A percentile compares a stretch with the other conserved stretches of the same genome.
These are phyloP conservation scores for Termitomyces sp. DNA, from an alignment of 768 basidiomycete species.

Conservation along the genomic window DNA sequence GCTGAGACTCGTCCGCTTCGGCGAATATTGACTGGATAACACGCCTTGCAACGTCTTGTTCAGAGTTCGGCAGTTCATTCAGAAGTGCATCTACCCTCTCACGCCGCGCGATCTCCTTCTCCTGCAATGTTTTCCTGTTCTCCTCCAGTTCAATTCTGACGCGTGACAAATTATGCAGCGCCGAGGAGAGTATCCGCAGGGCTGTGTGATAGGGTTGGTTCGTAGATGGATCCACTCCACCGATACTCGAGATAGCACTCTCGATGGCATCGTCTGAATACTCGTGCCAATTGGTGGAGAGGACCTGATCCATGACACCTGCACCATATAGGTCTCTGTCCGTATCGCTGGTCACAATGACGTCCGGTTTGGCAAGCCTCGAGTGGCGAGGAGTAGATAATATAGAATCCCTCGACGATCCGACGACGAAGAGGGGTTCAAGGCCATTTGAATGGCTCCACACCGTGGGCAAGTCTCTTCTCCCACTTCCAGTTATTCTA, in stretches of 20 bases:
- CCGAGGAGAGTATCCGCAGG: constrained; percentile 64
- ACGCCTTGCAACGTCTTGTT: constrained; percentile 61
- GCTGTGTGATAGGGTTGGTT: constrained; percentile 61
- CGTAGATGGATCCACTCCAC: constrained; percentile 33
- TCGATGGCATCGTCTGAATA: constrained; percentile 74
- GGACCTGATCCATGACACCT: constrained; percentile 38
- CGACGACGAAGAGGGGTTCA: constrained; percentile 38
- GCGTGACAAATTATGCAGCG: constrained; percentile 51
- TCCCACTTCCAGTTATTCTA: constrained; percentile 15
- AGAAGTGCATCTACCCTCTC: constrained; percentile 49
- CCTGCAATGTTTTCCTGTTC: constrained; percentile 39
- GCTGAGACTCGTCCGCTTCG: constrained; percentile 40
- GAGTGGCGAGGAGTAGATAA: constrained; percentile 9
- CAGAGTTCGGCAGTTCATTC: constrained; percentile 51
- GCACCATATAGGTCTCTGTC: constrained; percentile 27
- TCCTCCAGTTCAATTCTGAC: constrained; percentile 62
- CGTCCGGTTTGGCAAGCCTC: constrained; percentile 21
- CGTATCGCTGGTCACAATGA: constrained; percentile 27
- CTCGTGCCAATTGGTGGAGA: constrained; percentile 71
- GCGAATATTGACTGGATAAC: constrained; percentile 64
- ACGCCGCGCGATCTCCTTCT: constrained; percentile 53
- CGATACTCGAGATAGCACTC: constrained; percentile 47
- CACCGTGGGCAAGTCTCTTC: constrained; percentile 26
- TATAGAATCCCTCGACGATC: constrained; percentile 26
- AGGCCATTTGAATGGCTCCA: constrained; percentile 28